Conservation (phyloP, 108 stramenopile genomes). For the Poteriospumella lacustris region DNA sequence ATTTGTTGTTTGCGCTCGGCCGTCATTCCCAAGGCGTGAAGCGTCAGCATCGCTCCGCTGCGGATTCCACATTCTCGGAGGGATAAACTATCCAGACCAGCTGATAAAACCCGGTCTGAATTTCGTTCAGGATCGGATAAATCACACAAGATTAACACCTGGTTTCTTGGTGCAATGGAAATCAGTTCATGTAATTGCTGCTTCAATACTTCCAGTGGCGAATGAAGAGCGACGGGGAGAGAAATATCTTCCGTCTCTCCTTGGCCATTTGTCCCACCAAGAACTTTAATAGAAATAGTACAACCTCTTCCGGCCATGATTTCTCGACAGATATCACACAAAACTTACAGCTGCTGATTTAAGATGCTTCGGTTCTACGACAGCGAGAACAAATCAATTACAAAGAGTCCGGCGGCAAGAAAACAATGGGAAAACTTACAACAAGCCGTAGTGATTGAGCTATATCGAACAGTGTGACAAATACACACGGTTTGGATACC, state of each 20-base stretch:
- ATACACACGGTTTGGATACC: too few species aligned
- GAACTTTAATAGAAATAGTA: slow-evolving; percentile 20
- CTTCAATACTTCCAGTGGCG: slow-evolving; percentile 11
- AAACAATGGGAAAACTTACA: too few species aligned
- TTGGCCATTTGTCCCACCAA: not conserved
- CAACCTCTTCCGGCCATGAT: slow-evolving; percentile 29
- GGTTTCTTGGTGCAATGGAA: not conserved
- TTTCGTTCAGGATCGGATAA: slow-evolving; percentile 21
- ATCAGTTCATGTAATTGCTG: not conserved
- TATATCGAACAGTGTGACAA: too few species aligned
- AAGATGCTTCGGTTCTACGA: too few species aligned
- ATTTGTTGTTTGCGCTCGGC: not conserved
- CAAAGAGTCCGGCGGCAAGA: too few species aligned
- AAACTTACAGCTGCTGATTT: not conserved
- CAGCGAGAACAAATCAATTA: too few species aligned
- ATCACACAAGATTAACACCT: slow-evolving; percentile 28
- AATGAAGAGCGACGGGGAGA: slow-evolving; percentile 24
- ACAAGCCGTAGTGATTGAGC: too few species aligned
- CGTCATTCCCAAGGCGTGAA: slow-evolving; percentile 11
- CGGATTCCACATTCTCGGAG: slow-evolving; percentile 18
- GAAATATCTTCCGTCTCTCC: slow-evolving; percentile 1
- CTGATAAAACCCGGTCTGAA: slow-evolving; percentile 7
- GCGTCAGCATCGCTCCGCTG: slow-evolving; percentile 4
- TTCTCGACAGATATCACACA: too few species aligned
- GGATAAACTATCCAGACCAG: not conserved